These are phyloP conservation scores for Yamadazyma songkhlaensis DNA, from an alignment of 1,139 yeast genomes.

Conservation along the genomic window DNA sequence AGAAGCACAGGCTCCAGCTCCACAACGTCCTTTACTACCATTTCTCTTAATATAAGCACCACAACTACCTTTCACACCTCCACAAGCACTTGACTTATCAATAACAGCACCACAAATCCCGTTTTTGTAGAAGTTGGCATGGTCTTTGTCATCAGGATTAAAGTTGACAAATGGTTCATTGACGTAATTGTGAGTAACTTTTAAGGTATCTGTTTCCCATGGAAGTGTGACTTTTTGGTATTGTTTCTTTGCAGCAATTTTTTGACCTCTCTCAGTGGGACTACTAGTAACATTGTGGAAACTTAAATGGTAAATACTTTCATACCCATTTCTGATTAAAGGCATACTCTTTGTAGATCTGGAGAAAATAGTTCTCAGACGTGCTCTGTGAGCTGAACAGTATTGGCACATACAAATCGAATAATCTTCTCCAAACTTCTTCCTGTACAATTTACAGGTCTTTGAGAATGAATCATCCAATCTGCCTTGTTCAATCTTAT, in stretches of 20 bases:
- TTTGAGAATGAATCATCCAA: constrained; percentile 12
- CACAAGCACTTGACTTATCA: constrained; percentile 3
- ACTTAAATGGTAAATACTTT: constrained; percentile 1
- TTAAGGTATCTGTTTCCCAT: constrained; percentile 1
- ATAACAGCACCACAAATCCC: neutral
- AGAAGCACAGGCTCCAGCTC: too few relatives aligned
- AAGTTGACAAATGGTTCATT: neutral
- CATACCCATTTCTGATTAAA: neutral
- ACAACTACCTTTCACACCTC: constrained; percentile 2
- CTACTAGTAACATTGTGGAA: neutral
- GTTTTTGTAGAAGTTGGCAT: constrained; percentile 1
- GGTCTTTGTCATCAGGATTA: neutral
- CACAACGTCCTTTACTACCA: too few relatives aligned
- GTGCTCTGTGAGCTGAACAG: constrained; percentile 5
- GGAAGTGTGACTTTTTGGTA: neutral
- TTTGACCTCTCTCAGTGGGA: neutral
- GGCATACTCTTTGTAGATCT: neutral
- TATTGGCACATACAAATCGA: constrained; percentile 12
- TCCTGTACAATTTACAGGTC: constrained; percentile 14
- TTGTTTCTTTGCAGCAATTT: neutral
- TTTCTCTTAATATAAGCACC: neutral
- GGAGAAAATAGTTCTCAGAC: constrained; percentile 1
- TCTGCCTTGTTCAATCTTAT: constrained; percentile 15
- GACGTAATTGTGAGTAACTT: neutral
- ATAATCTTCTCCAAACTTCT: constrained; percentile 13